Conservation (phyloP, 331 rosid species). For the Quercus lobata region DNA sequence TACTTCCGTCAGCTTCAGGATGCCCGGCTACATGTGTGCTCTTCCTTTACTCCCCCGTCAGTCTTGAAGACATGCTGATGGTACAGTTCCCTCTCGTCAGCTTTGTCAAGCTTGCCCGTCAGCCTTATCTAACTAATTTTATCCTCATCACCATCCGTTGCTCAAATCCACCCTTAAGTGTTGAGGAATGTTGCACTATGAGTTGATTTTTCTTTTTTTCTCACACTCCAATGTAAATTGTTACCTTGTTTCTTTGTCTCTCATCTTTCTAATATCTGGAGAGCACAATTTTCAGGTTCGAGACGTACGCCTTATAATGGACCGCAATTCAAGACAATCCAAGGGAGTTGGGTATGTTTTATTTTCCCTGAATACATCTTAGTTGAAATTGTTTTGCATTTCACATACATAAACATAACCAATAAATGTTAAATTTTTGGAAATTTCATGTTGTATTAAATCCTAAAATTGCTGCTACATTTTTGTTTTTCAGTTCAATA, state of each 20-base stretch:
- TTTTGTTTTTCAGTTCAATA: not conserved
- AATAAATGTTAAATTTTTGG: not conserved
- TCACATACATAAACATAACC: too few species aligned
- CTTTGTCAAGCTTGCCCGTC: too few species aligned
- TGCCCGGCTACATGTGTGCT: too few species aligned
- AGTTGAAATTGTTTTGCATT: slow-evolving; percentile 14
- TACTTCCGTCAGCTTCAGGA: too few species aligned
- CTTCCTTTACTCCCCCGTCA: too few species aligned
- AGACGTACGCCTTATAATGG: slow-evolving; percentile 95
- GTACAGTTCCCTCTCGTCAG: too few species aligned
- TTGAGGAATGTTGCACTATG: not conserved
- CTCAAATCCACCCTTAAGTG: not conserved
- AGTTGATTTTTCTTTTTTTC: not conserved
- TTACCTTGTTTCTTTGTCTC: slow-evolving; percentile 10
- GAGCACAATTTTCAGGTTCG: slow-evolving; percentile 58
- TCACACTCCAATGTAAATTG: not conserved
- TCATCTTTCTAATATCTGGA: not conserved
- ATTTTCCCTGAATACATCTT: slow-evolving; percentile 1
- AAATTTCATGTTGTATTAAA: not conserved
- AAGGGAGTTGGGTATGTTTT: slow-evolving; percentile 94
- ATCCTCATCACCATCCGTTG: not conserved
- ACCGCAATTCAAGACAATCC: slow-evolving; percentile 93
- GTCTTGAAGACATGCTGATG: too few species aligned
- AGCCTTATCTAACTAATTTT: too few species aligned
- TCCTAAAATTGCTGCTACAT: not conserved